These are phyloP conservation scores for Cladophialophora exuberans DNA, from an alignment of 2,329 filamentous ascomycete species.

Conservation along the genomic window DNA sequence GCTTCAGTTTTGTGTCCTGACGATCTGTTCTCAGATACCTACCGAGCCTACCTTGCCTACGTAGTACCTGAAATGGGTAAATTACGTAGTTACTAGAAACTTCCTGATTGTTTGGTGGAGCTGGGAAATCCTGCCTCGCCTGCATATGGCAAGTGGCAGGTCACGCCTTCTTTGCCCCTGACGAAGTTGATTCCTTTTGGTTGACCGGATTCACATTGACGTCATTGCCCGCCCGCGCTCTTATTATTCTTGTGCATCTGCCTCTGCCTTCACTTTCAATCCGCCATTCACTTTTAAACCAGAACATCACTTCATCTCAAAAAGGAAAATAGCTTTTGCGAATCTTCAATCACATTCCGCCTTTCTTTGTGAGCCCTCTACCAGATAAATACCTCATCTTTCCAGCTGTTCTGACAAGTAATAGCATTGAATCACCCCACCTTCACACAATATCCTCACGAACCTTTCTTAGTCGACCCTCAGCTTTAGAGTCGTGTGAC, in stretches of 20 bases:
- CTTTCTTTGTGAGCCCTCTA: neutral
- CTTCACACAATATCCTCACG: neutral
- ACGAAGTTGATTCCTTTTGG: slow-evolving; percentile 1
- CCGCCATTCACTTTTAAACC: neutral
- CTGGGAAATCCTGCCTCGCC: neutral
- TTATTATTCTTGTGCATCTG: slow-evolving; percentile 4
- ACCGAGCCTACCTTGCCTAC: no score
- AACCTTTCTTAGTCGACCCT: neutral
- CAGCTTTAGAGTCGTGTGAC: slow-evolving; percentile 13
- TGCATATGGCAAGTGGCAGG: neutral
- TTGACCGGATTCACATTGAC: slow-evolving; percentile 7
- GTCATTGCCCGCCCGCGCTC: neutral
- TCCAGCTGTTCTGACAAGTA: no score
- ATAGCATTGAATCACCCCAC: neutral
- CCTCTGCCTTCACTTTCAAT: neutral
- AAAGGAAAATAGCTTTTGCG: neutral
- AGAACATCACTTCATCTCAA: neutral
- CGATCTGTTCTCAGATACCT: no score
- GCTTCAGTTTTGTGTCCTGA: neutral
- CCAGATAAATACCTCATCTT: no score
- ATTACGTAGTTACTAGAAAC: slow-evolving; percentile 13
- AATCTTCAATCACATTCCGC: neutral
- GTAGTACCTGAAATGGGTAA: neutral
- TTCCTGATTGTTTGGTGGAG: slow-evolving; percentile 4
- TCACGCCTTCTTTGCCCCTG: slow-evolving; percentile 12